phyloP scores from a whole-genome alignment of 768 basidiomycete species.

The Agaricus sinodeliciosus region DNA sequence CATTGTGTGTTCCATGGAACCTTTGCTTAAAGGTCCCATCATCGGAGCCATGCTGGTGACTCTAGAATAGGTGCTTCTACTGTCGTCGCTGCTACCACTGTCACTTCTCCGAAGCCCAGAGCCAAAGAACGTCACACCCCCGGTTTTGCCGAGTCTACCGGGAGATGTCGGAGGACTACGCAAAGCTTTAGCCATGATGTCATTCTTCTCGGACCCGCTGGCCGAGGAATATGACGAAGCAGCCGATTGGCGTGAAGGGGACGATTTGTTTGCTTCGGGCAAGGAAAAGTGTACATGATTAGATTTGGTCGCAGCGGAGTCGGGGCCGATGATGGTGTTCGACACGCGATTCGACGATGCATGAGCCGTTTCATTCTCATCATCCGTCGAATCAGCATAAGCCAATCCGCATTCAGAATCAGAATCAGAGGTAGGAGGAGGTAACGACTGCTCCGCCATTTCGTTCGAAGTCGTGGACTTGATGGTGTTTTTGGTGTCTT shows the following conservation, averaged over 20 bases:
- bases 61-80: constrained; percentile 25
- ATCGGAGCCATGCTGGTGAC: constrained; percentile 12
- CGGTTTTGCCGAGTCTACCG: constrained; percentile 24
- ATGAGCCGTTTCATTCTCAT: constrained; percentile 24
- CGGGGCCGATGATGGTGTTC: constrained; percentile 11
- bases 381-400: constrained; percentile 43
- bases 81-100: constrained; percentile 23
- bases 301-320: constrained; percentile 4
- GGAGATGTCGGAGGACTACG: constrained; percentile 37
- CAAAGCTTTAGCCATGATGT: constrained; percentile 35
- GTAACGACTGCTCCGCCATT: constrained; percentile 14
- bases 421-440: constrained; percentile 31
- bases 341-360: not conserved
- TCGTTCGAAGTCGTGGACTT: constrained; percentile 10
- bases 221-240: constrained; percentile 22
- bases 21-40: constrained; percentile 5
- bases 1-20: constrained; percentile 13
- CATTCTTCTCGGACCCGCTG: constrained; percentile 7
- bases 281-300: constrained; percentile 5
- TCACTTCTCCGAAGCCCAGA: constrained; percentile 22
- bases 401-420: constrained; percentile 41
- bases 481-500: constrained; percentile 14
- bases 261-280: not conserved
- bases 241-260: constrained; percentile 16
- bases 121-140: constrained; percentile 34